Conservation (phyloP, 1,139 yeast genomes). For the Candida freyschussii region DNA sequence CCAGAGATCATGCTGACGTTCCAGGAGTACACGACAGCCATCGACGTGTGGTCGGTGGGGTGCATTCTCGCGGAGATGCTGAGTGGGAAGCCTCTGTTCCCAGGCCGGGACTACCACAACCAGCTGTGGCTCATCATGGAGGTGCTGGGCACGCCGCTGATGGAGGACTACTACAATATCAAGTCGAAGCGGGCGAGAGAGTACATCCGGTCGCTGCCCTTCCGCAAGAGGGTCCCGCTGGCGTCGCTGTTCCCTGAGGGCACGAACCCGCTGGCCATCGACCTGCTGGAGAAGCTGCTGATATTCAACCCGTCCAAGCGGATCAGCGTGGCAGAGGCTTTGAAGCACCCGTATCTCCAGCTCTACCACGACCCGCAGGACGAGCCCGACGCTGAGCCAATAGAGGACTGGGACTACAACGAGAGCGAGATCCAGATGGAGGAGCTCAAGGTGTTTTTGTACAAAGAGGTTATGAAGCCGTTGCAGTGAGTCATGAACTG, state of each 20-base stretch:
- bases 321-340: slow-evolving; percentile 74
- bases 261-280: slow-evolving; percentile 67
- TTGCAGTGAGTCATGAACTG: slow-evolving; percentile 11
- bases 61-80: slow-evolving; percentile 94
- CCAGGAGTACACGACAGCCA: slow-evolving; percentile 89
- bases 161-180: slow-evolving; percentile 75
- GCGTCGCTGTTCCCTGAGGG: slow-evolving; percentile 46
- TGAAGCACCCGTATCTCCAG: slow-evolving; percentile 74
- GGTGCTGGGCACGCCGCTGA: slow-evolving; percentile 83
- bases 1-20: slow-evolving; percentile 96
- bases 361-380: slow-evolving; percentile 80
- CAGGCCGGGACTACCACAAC: slow-evolving; percentile 91
- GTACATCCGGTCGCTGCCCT: slow-evolving; percentile 73
- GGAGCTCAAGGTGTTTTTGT: slow-evolving; percentile 63
- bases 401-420: slow-evolving; percentile 81
- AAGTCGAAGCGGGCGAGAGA: slow-evolving; percentile 83
- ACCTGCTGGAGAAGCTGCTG: slow-evolving; percentile 67
- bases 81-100: slow-evolving; percentile 81
- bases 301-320: slow-evolving; percentile 78
- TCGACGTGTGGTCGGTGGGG: slow-evolving; percentile 96
- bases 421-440: slow-evolving; percentile 54
- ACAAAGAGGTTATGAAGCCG: slow-evolving; percentile 25
- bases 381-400: slow-evolving; percentile 72
- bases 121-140: slow-evolving; percentile 85
- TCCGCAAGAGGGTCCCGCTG: slow-evolving; percentile 53